Conservation (phyloP, 2,329 filamentous ascomycete genomes). For the Penicillium sp. region DNA sequence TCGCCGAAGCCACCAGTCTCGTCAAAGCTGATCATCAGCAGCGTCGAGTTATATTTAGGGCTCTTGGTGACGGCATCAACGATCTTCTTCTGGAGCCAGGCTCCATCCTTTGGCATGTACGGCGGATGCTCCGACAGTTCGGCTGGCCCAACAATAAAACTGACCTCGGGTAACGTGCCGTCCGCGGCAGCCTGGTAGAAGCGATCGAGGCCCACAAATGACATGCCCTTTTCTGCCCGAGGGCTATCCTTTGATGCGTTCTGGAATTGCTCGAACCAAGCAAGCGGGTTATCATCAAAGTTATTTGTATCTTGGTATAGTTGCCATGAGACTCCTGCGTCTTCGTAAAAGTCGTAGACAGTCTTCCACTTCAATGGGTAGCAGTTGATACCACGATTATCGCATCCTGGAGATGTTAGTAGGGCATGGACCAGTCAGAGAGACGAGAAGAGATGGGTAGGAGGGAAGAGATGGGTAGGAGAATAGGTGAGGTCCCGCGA, state of each 20-base stretch:
- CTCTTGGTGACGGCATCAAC: conserved; percentile 51
- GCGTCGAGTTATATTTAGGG: conserved; percentile 49
- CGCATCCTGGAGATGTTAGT: conserved; percentile 37
- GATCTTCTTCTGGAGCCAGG: conserved; percentile 53
- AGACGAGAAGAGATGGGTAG: not conserved
- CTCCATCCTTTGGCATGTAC: conserved; percentile 52
- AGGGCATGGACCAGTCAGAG: not conserved
- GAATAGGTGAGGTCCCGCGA: too few relatives aligned
- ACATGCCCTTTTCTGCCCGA: conserved; percentile 47
- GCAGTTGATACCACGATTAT: conserved; percentile 47
- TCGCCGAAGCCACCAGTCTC: conserved; percentile 56
- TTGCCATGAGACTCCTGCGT: conserved; percentile 50
- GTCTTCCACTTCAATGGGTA: conserved; percentile 56
- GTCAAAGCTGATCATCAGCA: conserved; percentile 51
- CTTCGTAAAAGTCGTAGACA: conserved; percentile 49
- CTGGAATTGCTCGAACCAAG: conserved; percentile 54
- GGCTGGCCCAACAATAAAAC: conserved; percentile 50
- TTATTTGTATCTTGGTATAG: conserved; percentile 51
- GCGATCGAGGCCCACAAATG: conserved; percentile 46
- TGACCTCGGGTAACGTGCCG: conserved; percentile 52
- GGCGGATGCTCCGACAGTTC: conserved; percentile 55
- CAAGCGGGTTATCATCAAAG: conserved; percentile 54
- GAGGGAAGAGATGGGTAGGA: not conserved
- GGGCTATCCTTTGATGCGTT: conserved; percentile 41
- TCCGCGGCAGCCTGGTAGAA: conserved; percentile 52